Percentiles rank a stretch among this genome's conserved stretches.
phyloP scores from a whole-genome alignment of 2,329 filamentous ascomycete species.

The Leptodontidium sp. region DNA sequence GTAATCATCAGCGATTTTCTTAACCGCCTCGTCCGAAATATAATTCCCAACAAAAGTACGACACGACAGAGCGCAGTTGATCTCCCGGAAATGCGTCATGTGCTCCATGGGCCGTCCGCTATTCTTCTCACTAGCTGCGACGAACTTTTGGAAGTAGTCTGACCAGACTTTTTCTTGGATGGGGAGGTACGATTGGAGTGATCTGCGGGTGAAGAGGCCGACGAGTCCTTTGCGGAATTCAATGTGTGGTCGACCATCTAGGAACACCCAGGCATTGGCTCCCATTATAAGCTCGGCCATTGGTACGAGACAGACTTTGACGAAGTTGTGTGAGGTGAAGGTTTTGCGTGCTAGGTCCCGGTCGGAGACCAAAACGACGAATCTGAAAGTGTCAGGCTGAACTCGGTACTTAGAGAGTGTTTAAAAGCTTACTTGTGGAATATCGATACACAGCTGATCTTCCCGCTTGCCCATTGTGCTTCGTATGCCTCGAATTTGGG shows the following conservation, averaged over 20 bases:
- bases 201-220: constrained; percentile 76
- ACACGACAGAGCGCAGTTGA: constrained; percentile 81
- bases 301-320: constrained; percentile 82
- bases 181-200: constrained; percentile 75
- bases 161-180: constrained; percentile 77
- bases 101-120: constrained; percentile 67
- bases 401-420: background rate
- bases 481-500: constrained; percentile 79
- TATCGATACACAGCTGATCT: constrained; percentile 81
- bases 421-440: constrained; percentile 74
- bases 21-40: constrained; percentile 74
- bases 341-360: constrained; percentile 83
- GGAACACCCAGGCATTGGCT: constrained; percentile 79
- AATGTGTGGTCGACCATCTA: constrained; percentile 78
- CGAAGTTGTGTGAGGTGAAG: constrained; percentile 78
- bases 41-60: constrained; percentile 84
- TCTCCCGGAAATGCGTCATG: constrained; percentile 77
- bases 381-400: constrained; percentile 55
- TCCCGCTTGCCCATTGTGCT: constrained; percentile 80
- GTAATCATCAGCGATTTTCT: constrained; percentile 81
- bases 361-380: constrained; percentile 80
- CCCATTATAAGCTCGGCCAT: constrained; percentile 78
- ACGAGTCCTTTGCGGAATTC: constrained; percentile 81
- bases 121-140: constrained; percentile 62
- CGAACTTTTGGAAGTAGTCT: constrained; percentile 74